Evolutionary conservation across 164 flowering plant species (phyloP).

Genomic region (Liquidambar formosana): DNA sequence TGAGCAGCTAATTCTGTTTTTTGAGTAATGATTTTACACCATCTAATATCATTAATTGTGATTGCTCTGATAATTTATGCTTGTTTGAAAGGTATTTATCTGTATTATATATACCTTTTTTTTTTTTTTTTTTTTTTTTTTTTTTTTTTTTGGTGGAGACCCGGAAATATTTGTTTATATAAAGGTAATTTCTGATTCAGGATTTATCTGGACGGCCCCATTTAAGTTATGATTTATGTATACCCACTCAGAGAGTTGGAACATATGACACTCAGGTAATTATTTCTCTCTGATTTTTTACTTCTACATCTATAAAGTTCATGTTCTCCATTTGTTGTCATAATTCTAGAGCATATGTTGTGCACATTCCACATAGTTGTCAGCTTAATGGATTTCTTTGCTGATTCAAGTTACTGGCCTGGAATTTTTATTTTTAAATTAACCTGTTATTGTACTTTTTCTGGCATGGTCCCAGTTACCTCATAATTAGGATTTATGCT

Average conservation of each 20-base stretch:
- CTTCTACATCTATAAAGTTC: background rate
- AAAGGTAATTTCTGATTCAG: conserved; percentile 35
- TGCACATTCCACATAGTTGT: no score
- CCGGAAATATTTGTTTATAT: background rate
- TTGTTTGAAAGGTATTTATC: background rate
- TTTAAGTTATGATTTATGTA: conserved; percentile 71
- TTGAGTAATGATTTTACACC: background rate
- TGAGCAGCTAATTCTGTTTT: no score
- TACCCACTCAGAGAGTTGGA: conserved; percentile 94
- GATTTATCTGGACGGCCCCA: conserved; percentile 97
- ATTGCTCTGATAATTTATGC: background rate
- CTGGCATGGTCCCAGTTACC: no score
- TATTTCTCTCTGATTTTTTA: conserved; percentile 1
- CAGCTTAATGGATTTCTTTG: no score
- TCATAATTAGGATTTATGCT: no score
- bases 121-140: background rate
- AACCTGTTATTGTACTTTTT: no score
- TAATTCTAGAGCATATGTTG: no score
- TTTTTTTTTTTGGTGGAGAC: background rate
- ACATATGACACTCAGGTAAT: conserved; percentile 92
- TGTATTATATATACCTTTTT: no score
- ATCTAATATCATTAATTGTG: background rate
- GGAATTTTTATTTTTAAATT: no score
- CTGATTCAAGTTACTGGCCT: no score
- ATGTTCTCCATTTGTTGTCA: background rate